Conservation (phyloP, 768 basidiomycete genomes). For the Phaffia australis region DNA sequence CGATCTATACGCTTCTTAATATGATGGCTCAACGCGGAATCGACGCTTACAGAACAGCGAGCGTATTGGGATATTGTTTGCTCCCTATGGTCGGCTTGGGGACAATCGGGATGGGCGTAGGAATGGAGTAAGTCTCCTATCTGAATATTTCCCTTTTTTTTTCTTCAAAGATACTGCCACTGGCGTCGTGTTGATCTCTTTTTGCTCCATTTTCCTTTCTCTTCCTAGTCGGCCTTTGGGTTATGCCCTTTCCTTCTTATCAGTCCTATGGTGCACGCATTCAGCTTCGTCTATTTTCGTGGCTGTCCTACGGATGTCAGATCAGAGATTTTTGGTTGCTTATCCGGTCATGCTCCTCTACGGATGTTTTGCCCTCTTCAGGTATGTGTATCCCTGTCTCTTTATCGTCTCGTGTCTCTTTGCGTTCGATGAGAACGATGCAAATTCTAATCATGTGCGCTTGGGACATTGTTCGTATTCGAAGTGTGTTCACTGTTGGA, state of each 20-base stretch:
- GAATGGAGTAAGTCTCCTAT: conserved; percentile 63
- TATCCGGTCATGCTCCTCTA: conserved; percentile 92
- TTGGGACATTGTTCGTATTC: too few relatives aligned
- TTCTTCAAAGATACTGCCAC: not conserved
- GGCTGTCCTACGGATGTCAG: conserved; percentile 85
- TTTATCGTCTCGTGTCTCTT: not conserved
- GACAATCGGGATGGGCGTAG: conserved; percentile 71
- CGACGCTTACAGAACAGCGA: conserved; percentile 80
- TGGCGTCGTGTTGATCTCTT: not conserved
- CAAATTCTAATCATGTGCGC: too few relatives aligned
- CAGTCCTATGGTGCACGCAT: conserved; percentile 94
- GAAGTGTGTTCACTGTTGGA: conserved; percentile 17
- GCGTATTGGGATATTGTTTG: conserved; percentile 91
- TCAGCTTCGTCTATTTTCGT: conserved; percentile 93
- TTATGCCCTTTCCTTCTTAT: conserved; percentile 67
- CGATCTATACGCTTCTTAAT: conserved; percentile 88
- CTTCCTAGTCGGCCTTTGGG: conserved; percentile 62
- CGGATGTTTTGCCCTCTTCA: conserved; percentile 84
- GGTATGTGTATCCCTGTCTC: conserved; percentile 31
- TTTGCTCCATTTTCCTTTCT: not conserved
- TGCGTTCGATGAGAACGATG: not conserved
- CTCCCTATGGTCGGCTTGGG: conserved; percentile 93
- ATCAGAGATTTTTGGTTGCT: conserved; percentile 86
- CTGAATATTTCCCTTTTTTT: conserved; percentile 14
- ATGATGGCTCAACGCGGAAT: conserved; percentile 93